These are phyloP conservation scores for Ceratorhiza oryzae-sativae DNA, from an alignment of 1,284 basidiomycete species.

Conservation along the genomic window DNA sequence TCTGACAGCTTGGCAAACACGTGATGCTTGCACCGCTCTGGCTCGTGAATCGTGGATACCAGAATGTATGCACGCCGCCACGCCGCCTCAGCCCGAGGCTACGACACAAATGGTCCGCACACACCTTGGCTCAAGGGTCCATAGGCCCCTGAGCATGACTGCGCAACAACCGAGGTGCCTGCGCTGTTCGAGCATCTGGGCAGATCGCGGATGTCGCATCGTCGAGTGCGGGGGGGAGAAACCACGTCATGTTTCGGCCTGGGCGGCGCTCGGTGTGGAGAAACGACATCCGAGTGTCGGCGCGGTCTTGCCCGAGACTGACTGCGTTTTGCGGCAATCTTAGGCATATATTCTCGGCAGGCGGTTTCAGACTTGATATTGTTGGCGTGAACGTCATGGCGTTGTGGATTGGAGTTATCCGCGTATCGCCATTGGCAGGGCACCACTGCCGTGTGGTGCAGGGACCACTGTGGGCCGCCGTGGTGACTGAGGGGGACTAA, in stretches of 20 bases:
- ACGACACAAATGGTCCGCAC: neutral
- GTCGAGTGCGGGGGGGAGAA: neutral
- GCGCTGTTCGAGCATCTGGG: constrained; percentile 10
- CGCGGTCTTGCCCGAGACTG: constrained; percentile 1
- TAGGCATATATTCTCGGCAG: neutral
- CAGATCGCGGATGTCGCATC: constrained; percentile 17
- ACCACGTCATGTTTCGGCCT: constrained; percentile 12
- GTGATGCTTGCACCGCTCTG: constrained; percentile 4
- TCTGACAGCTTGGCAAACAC: neutral
- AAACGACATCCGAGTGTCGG: neutral
- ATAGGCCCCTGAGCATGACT: constrained; percentile 3
- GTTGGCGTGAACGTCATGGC: neutral
- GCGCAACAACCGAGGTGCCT: constrained; percentile 5
- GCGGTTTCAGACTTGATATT: neutral
- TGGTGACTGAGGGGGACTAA: neutral
- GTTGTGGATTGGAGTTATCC: neutral
- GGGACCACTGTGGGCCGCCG: neutral
- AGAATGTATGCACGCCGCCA: constrained; percentile 4
- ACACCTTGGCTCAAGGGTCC: neutral
- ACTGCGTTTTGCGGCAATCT: no score
- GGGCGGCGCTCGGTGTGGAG: constrained; percentile 13
- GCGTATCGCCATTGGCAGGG: neutral
- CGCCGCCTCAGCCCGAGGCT: neutral
- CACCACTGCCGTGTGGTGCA: neutral
- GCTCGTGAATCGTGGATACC: neutral